phyloP scores from a whole-genome alignment of 2,329 filamentous ascomycete species.

The Epicoccum sorghinum region DNA sequence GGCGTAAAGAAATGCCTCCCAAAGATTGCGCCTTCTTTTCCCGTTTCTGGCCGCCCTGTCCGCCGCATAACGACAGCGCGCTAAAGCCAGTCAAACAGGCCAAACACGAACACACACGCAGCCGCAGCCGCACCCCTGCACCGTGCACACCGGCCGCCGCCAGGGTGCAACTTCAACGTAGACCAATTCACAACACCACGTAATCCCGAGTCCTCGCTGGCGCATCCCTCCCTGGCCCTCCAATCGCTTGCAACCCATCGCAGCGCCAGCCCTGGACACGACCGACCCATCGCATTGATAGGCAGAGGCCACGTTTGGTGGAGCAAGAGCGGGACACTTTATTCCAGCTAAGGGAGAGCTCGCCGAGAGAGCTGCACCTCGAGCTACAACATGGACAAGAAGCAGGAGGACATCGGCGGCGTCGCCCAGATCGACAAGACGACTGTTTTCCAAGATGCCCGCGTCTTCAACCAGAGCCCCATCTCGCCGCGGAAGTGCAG shows the following conservation, averaged over 20 bases:
- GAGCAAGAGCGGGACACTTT: conserved; percentile 38
- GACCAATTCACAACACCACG: conserved; percentile 36
- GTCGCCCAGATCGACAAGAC: conserved; percentile 98
- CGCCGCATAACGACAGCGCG: conserved; percentile 19
- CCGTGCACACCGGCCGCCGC: conserved; percentile 34
- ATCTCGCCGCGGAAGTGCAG: conserved; percentile 97
- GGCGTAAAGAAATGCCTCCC: not conserved
- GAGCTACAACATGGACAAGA: conserved; percentile 69
- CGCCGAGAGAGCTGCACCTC: conserved; percentile 29
- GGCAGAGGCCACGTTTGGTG: conserved; percentile 47
- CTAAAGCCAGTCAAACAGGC: conserved; percentile 24
- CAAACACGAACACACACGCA: conserved; percentile 22
- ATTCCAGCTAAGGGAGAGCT: conserved; percentile 28
- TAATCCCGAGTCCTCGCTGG: conserved; percentile 14
- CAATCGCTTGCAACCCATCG: conserved; percentile 9
- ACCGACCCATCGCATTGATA: conserved; percentile 2
- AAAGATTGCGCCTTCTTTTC: conserved; percentile 23
- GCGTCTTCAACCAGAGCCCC: conserved; percentile 96
- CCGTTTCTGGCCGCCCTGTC: conserved; percentile 33
- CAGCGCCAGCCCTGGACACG: conserved; percentile 14
- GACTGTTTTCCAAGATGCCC: conserved; percentile 98
- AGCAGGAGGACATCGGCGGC: conserved; percentile 96
- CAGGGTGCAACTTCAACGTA: conserved; percentile 43
- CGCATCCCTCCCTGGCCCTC: conserved; percentile 10
- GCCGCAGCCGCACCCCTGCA: conserved; percentile 42